Base-by-base conservation (phyloP, 495 filamentous ascomycete species). In the Hypoxylon trugodes region DNA sequence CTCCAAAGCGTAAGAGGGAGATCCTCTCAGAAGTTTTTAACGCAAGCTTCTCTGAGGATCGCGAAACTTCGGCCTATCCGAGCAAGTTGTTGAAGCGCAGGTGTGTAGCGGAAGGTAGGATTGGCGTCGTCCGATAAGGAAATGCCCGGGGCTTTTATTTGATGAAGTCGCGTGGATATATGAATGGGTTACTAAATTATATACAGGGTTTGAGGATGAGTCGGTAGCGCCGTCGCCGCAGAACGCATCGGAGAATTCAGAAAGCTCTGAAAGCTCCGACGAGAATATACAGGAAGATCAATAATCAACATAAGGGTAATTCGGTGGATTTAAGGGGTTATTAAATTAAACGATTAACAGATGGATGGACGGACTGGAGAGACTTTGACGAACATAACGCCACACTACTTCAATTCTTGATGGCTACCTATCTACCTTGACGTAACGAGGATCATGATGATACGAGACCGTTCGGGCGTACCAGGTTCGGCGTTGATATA, bases 31-130 rank as follows among this genome's bases (percentile, higher is more conserved):
- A 68, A 16, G 67, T 68, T 38, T 41, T 49, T 37, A 70, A 73
- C 12, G 22, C 33, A 15, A 73, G 67, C 54, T 70, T 73, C 37
- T 64, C 43, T 4, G 70, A 73, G 28, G 54, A 70, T 45, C 55
- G 47, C 12, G 54, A 66, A 33, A 13, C 54, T 22, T 16, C 67
- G 8, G 40, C 56, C 13, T 48, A 16, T 47, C 38, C 59, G 8
- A 59, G 50, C 25, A 46, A 50, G 12, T 28, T 59, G 4, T n/a
- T 60, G 37, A 72, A 69, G 33, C 68, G 60, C 32, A 62, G 53
- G 41, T 40, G 63, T 47, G 26, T 61, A 32, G 57, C 59, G 53
- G 56, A 69, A 60, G 45, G 51, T 53, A 59, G 59, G 59, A 32
- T 69, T 54, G 66, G 66, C 26, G 42, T 69, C 32, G 69, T 69